Evolutionary conservation across 2,329 filamentous ascomycete species (phyloP).

Genomic region (Magnaporthiopsis incrustans): DNA sequence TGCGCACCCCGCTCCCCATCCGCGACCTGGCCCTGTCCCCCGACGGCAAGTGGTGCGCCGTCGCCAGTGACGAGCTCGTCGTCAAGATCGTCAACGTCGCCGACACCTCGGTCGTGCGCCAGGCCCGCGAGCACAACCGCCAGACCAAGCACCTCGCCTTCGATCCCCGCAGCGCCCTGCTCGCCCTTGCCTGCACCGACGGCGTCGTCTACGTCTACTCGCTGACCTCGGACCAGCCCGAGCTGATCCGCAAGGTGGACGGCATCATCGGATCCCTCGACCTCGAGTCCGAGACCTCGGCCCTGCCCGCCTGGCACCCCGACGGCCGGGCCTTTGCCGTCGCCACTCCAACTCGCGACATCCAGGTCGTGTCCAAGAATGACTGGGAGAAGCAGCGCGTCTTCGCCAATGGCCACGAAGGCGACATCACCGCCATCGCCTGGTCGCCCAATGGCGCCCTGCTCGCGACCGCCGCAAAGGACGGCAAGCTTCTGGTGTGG

Average conservation of each 20-base stretch:
- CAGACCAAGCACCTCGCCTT: slow-evolving; percentile 90
- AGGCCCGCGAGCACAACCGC: slow-evolving; percentile 74
- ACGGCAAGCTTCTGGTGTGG: slow-evolving; percentile 72
- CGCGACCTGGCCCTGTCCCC: slow-evolving; percentile 77
- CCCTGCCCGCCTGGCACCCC: slow-evolving; percentile 80
- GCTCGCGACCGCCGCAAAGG: slow-evolving; percentile 62
- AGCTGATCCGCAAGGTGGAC: slow-evolving; percentile 75
- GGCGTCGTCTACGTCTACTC: slow-evolving; percentile 89
- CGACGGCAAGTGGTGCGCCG: slow-evolving; percentile 80
- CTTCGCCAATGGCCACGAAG: slow-evolving; percentile 73
- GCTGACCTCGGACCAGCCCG: slow-evolving; percentile 66
- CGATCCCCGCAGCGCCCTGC: slow-evolving; percentile 66
- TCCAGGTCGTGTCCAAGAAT: slow-evolving; percentile 77
- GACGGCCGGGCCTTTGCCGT: slow-evolving; percentile 87
- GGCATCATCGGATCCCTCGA: slow-evolving; percentile 76
- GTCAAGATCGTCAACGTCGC: slow-evolving; percentile 81
- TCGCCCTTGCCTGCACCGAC: slow-evolving; percentile 80
- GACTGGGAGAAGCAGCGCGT: slow-evolving; percentile 82
- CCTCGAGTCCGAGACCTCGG: slow-evolving; percentile 66
- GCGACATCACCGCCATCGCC: slow-evolving; percentile 75
- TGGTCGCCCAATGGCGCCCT: slow-evolving; percentile 96
- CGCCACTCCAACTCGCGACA: slow-evolving; percentile 71
- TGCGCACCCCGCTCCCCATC: slow-evolving; percentile 77
- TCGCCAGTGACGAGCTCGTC: slow-evolving; percentile 91
- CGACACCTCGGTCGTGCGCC: slow-evolving; percentile 68